Conservation (phyloP, 2,329 filamentous ascomycete genomes). For the Trichoderma polysporum region DNA sequence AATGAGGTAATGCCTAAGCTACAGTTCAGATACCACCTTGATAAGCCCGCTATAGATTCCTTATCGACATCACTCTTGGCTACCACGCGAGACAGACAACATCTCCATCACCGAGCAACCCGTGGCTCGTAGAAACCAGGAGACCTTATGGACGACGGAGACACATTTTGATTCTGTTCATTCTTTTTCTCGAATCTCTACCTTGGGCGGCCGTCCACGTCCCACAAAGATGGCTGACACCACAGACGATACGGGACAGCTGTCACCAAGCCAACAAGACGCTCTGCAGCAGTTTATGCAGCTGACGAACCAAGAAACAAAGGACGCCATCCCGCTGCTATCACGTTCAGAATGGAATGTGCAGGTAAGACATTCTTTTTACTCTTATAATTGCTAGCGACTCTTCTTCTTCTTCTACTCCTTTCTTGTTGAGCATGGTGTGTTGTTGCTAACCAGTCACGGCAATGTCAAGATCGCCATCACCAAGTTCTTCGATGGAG, state of each 20-base stretch:
- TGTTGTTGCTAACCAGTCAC: neutral
- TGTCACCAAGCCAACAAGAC: constrained; percentile 75
- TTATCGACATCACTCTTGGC: neutral
- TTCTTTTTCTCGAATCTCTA: neutral
- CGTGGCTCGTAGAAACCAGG: neutral
- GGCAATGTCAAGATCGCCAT: constrained; percentile 72
- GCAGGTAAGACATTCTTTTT: constrained; percentile 55
- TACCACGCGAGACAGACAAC: neutral
- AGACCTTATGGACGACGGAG: neutral
- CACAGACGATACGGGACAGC: constrained; percentile 59
- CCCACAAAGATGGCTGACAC: constrained; percentile 36
- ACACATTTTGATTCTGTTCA: neutral
- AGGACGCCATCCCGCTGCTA: constrained; percentile 75
- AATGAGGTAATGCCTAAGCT: neutral
- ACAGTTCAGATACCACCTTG: no score
- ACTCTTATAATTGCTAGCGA: no score
- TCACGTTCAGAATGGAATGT: constrained; percentile 95
- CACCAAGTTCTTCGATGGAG: constrained; percentile 96
- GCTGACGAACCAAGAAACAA: constrained; percentile 79
- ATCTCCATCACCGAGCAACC: neutral
- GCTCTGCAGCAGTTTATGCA: constrained; percentile 85
- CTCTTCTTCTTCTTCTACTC: neutral
- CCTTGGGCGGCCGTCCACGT: neutral
- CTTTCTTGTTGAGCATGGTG: neutral
- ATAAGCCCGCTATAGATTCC: neutral